These are phyloP conservation scores for Chlorella variabilis DNA, from an alignment of 163 green algal genomes.

Conservation along the genomic window DNA sequence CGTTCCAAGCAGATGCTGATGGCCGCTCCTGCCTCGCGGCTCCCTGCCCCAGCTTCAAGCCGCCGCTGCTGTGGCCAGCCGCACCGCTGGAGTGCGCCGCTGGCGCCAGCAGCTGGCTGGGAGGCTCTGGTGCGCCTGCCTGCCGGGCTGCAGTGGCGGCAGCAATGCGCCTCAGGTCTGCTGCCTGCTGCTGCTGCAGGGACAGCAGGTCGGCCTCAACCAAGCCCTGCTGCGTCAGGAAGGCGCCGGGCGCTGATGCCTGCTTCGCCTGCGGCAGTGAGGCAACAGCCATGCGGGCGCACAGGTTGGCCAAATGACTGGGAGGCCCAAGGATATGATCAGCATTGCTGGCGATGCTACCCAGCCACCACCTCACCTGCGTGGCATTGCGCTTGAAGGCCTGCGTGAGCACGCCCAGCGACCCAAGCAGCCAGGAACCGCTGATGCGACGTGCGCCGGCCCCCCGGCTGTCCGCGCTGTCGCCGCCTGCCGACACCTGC, in stretches of 20 bases:
- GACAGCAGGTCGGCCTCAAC: background rate
- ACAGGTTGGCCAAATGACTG: background rate
- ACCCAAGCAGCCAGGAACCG: background rate
- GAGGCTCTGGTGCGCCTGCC: background rate
- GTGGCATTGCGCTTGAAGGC: conserved; percentile 13
- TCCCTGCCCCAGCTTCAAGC: background rate
- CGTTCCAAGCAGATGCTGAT: conserved; percentile 20
- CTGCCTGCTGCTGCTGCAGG: background rate
- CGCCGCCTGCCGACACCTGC: background rate
- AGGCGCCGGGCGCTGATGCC: background rate
- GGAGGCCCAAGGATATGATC: background rate
- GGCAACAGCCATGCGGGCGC: background rate
- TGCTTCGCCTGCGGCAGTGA: conserved; percentile 7
- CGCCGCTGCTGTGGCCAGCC: background rate
- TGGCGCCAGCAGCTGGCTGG: background rate
- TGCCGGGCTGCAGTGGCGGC: background rate
- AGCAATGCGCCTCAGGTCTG: background rate
- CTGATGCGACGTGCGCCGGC: background rate
- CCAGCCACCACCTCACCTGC: background rate
- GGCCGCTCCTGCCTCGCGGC: background rate
- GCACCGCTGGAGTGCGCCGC: background rate
- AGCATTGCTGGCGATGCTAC: background rate
- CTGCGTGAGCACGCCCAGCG: conserved; percentile 13
- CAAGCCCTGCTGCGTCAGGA: conserved; percentile 13
- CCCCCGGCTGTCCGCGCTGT: background rate